phyloP scores from a whole-genome alignment of 345 rosid species.

The Rhodamnia rubescens region DNA sequence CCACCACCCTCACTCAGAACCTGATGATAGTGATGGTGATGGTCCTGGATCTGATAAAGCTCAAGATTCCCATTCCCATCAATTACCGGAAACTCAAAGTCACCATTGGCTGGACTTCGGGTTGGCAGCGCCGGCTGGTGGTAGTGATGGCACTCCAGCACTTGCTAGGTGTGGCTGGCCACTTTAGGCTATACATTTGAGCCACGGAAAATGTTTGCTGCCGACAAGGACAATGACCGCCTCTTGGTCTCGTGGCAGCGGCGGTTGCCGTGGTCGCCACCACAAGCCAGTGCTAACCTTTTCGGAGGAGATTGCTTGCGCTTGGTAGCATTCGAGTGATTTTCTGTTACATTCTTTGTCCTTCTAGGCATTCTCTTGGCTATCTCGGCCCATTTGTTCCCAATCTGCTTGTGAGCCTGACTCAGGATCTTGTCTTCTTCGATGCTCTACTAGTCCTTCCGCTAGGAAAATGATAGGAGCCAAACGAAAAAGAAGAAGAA shows the following conservation, averaged over 20 bases:
- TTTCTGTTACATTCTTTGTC: background rate
- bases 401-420: background rate
- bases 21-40: too few relatives aligned
- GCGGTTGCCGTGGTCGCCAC: background rate
- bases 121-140: too few relatives aligned
- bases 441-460: background rate
- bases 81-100: too few relatives aligned
- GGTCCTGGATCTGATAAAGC: too few relatives aligned
- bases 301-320: background rate
- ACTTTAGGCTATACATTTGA: too few relatives aligned
- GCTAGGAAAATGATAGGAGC: background rate
- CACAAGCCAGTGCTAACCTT: background rate
- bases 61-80: too few relatives aligned
- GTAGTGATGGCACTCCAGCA: too few relatives aligned
- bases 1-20: too few relatives aligned
- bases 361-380: background rate
- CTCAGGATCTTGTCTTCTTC: background rate
- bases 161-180: too few relatives aligned
- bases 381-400: slow-evolving; percentile 2
- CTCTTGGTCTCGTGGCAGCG: background rate
- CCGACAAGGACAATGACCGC: too few relatives aligned
- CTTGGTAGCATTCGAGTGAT: background rate
- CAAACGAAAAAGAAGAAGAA: background rate
- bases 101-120: too few relatives aligned
- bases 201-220: too few relatives aligned